Base-by-base conservation (phyloP, 768 basidiomycete species). In the Mycena filopes region DNA sequence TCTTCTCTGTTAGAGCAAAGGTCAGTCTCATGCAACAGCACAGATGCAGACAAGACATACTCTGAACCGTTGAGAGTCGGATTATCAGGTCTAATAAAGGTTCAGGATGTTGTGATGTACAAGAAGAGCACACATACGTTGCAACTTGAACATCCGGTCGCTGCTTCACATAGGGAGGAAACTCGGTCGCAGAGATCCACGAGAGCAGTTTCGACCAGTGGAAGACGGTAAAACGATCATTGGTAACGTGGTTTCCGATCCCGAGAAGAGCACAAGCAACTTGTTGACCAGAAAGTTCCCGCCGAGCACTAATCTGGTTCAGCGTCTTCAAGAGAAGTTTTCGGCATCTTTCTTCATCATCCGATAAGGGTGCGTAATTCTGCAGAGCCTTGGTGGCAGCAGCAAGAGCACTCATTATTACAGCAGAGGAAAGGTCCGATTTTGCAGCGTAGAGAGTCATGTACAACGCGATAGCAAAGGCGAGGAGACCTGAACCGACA, bases 351-450 rank as follows among this genome's bases (percentile, higher is more conserved):
- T 49, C 48, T 31, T 49, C 48, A 9, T 49, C 48, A 13, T 16
- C 28, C 12, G 33, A 33, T n/a, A n/a, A n/a, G n/a, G n/a, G n/a
- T n/a, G n/a, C n/a, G n/a, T n/a, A n/a, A n/a, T n/a, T n/a, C 28
- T 25, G 33, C 10, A 65, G 23, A n/a, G 55, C 20, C 38, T 58
- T 58, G 0, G 31, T 58, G 7, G 63, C 63, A 1, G 63, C 67
- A 36, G 63, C 48, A 26, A 70, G 48, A 15, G 69, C 69, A 41
- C 56, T 70, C 45, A 64, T 61, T 4, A 70, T 55, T 2, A 64
- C 28, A 8, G 69, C 57, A 3, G 67, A 68, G 40, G 60, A 57
- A 16, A 68, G 28, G 2, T 26, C 12, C 3, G 63, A 43, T 50
- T 65, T 68, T 2, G 59, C 67, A 12, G 67, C 53, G 26, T 68